Base-by-base conservation (phyloP, 768 basidiomycete species). In the Sporobolomyces phaffii region DNA sequence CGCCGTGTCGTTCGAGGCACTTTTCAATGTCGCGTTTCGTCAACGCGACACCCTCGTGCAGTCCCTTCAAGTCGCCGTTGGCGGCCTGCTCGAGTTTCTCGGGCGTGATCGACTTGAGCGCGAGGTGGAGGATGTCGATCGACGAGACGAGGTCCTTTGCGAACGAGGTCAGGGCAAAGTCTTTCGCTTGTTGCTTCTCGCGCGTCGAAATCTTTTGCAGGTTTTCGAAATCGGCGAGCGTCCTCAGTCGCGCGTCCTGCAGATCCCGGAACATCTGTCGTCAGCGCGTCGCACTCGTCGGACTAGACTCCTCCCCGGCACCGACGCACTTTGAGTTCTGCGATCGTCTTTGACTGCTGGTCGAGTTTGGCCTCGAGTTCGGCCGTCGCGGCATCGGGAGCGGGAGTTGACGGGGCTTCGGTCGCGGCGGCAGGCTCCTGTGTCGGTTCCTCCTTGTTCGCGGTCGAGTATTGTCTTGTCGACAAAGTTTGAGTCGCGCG, bases 201-300 rank as follows among this genome's bases (percentile, higher is more conserved):
- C 88, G 84, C 33, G 87, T 86, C 60, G 91, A 84, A 74, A 92
- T 91, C 61, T 92, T 88, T 76, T 93, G 91, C 48, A 96, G 82
- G 78, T 98, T 99, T 48, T 94, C 80, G 79, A 91, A 92, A 80
- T 99, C 96, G 73, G 96, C 96, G 76, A 92, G 88, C 64, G 90
- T 82, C 77, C 97, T 96, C 51, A 88, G 86, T 73, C 96, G 82
- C 69, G 91, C 89, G 77, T 86, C 83, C n/a, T n/a, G n/a, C n/a
- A n/a, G n/a, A n/a, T n/a, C n/a, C n/a, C n/a, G n/a, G n/a, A n/a
- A n/a, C n/a, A n/a, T n/a, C n/a, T n/a, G n/a, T n/a, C n/a, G n/a
- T n/a, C n/a, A n/a, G n/a, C n/a, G n/a, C n/a, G n/a, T n/a, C n/a
- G n/a, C n/a, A n/a, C n/a, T n/a, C n/a, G n/a, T n/a, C n/a, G n/a